Percentiles rank a stretch among this genome's conserved stretches.
These are phyloP conservation scores for Colletotrichum karsti DNA, from an alignment of 2,329 filamentous ascomycete genomes.

Conservation along the genomic window DNA sequence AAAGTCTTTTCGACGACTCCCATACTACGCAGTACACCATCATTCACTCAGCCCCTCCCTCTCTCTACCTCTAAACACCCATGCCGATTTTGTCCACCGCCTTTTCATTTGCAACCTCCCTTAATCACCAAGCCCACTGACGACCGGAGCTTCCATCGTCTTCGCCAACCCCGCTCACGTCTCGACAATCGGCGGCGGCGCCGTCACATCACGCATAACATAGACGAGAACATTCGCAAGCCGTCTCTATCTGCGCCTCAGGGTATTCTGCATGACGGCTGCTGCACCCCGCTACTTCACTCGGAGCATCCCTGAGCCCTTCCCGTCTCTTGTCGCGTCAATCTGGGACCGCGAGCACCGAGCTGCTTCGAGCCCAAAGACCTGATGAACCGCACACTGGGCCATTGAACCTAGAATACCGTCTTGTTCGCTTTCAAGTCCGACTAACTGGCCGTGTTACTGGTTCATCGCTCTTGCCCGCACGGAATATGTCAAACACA, in stretches of 20 bases:
- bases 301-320: not conserved
- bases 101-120: not conserved
- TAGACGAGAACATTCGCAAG: not conserved
- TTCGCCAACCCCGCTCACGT: not conserved
- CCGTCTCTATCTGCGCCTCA: not conserved
- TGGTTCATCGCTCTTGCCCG: not conserved
- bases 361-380: not conserved
- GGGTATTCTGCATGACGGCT: not conserved
- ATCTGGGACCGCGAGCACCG: not conserved
- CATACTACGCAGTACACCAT: not conserved
- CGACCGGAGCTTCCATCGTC: not conserved
- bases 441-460: not conserved
- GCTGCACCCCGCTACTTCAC: not conserved
- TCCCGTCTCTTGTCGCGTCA: not conserved
- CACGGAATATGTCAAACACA: not conserved
- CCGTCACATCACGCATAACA: not conserved
- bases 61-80: constrained; percentile 1
- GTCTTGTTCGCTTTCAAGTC: not conserved
- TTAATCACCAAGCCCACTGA: not conserved
- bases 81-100: constrained; percentile 3
- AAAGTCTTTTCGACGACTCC: no score
- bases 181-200: no score
- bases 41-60: not conserved
- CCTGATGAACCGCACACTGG: not conserved
- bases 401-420: not conserved